Base-by-base conservation (phyloP, 2,329 filamentous ascomycete genomes). In the Aureobasidium sp. region DNA sequence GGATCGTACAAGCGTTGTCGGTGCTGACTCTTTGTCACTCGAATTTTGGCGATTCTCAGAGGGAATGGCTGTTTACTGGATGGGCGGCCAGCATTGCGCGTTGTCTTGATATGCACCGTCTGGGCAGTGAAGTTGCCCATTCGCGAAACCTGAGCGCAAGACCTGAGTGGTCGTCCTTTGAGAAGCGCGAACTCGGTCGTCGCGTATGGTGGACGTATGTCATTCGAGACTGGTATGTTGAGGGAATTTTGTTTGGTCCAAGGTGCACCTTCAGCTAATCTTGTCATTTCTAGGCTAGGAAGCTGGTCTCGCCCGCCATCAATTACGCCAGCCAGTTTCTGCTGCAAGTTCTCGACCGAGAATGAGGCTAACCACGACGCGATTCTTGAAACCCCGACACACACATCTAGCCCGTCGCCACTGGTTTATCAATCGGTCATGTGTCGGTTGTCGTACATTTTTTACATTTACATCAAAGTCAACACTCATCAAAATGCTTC, bases 201-300 rank as follows among this genome's bases (percentile, higher is more conserved):
- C 61, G 61, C n/a, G 31, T 63, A 6, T 63, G 61, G 61, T 63
- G 61, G 61, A 63, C 53, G 2, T 48, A 48, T 39, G 61, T 63
- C 12, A 53, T 63, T 9, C 45, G 61, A 17, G 61, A 63, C 37
- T 63, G 61, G 61, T 62, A 56, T 3, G 52, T 29, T 25, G 25
- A 20, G 6, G 8, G 3, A 27, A 29, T 31, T 1, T 7, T 6
- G 8, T 9, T 6, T 3, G 6, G 22, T 12, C 14, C 9, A 29
- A 3, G 2, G 1, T 4, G 9, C 8, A 14, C 11, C 6, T 17
- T 11, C 12, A 25, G 17, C 53, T 58, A 39, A 58, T 20, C 1
- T 44, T 4, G 29, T 39, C 51, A n/a, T 9, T 2, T 45, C 22
- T 27, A 62, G 61, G 61, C 45, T 63, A 15, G 45, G 61, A 20